Evolutionary conservation across 176 grass and related monocot genomes (phyloP).

Genomic region (Neostapfia colusana): DNA sequence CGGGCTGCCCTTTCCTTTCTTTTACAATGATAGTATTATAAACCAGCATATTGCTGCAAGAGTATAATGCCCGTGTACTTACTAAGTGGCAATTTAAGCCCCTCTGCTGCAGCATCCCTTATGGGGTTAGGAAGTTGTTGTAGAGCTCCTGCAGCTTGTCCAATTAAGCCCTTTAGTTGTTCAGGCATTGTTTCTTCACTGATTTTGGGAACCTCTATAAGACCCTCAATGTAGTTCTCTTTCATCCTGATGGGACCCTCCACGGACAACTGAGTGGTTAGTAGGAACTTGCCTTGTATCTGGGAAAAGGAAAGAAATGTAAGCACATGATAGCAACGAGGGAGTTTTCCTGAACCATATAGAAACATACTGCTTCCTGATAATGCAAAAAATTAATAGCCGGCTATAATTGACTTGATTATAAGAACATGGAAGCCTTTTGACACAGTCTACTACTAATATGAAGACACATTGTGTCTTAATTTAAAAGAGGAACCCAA

Average conservation of each 20-base stretch:
- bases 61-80: conserved; percentile 34
- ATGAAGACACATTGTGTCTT: neutral
- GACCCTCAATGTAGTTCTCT: conserved; percentile 77
- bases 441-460: neutral
- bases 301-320: conserved; percentile 40
- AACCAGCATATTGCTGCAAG: neutral
- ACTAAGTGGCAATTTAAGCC: conserved; percentile 89
- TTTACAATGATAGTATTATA: neutral
- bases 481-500: neutral
- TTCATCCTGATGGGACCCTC: conserved; percentile 92
- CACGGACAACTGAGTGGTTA: conserved; percentile 78
- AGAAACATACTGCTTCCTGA: conserved; percentile 4
- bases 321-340: neutral
- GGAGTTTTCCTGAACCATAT: conserved; percentile 2
- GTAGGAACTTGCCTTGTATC: conserved; percentile 84
- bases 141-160: conserved; percentile 65
- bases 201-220: conserved; percentile 74
- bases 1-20: no score
- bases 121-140: conserved; percentile 80
- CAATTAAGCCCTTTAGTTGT: conserved; percentile 69
- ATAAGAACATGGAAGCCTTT: conserved; percentile 11
- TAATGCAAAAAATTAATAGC: conserved; percentile 12
- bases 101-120: conserved; percentile 73
- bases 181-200: conserved; percentile 73
- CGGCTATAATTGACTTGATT: conserved; percentile 2